phyloP scores from a whole-genome alignment of 2,329 filamentous ascomycete genomes.

The Monosporascus sp. region DNA sequence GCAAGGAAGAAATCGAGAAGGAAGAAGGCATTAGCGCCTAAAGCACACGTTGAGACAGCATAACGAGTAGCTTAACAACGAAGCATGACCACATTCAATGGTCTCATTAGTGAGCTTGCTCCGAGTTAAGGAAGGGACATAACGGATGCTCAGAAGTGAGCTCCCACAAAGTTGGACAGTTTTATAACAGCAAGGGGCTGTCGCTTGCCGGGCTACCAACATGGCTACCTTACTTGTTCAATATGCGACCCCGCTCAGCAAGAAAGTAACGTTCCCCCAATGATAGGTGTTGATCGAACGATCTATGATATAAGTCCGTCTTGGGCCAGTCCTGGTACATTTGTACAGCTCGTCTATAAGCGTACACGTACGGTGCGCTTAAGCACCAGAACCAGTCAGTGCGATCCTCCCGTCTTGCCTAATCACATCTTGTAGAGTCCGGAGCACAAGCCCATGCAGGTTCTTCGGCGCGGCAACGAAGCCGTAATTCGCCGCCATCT shows the following conservation, averaged over 20 bases:
- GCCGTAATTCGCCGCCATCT: constrained; percentile 46
- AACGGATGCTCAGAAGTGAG: no score
- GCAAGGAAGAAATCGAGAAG: constrained; percentile 41
- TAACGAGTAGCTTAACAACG: neutral
- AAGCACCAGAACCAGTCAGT: neutral
- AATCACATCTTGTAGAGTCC: constrained; percentile 23
- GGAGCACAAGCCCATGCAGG: constrained; percentile 39
- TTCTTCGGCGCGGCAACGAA: constrained; percentile 47
- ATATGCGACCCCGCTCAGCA: no score
- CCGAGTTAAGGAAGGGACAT: no score
- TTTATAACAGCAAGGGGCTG: no score
- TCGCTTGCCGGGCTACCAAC: no score
- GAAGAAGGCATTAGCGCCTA: constrained; percentile 27
- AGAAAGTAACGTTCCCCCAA: no score
- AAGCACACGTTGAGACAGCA: neutral
- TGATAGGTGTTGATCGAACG: no score
- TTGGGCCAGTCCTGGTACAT: no score
- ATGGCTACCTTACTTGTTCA: no score
- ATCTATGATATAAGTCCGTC: no score
- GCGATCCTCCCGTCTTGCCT: neutral
- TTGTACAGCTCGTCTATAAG: no score
- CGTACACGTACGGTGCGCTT: neutral
- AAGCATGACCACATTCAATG: neutral
- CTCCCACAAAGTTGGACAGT: no score
- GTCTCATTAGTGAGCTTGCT: neutral